A percentile compares a stretch with the other conserved stretches of the same genome.
Conservation (phyloP, 2,329 filamentous ascomycete species). For the Sclerotinia glacialis region DNA sequence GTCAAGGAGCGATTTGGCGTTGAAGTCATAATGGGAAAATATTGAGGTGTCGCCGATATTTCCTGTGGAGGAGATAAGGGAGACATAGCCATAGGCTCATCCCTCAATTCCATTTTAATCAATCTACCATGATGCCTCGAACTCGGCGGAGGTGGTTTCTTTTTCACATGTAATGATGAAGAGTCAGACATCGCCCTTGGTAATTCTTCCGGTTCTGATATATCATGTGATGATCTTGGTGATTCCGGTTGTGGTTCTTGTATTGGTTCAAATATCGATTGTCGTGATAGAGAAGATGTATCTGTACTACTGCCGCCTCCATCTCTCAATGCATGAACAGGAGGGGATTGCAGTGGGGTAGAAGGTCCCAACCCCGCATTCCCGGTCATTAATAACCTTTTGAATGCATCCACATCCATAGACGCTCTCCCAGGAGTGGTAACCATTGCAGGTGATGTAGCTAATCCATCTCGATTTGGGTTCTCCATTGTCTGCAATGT, state of each 20-base stretch:
- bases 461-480: conserved; percentile 29
- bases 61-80: conserved; percentile 33
- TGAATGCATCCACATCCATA: conserved; percentile 76
- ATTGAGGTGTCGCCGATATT: conserved; percentile 29
- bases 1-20: conserved; percentile 40
- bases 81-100: conserved; percentile 42
- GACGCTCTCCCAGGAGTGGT: conserved; percentile 43
- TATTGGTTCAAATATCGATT: conserved; percentile 55
- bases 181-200: conserved; percentile 38
- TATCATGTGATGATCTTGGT: conserved; percentile 58
- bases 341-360: conserved; percentile 35
- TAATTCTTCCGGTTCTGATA: conserved; percentile 54
- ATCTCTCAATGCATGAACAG: conserved; percentile 35
- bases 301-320: conserved; percentile 55
- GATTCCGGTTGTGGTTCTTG: conserved; percentile 46
- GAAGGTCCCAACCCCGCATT: conserved; percentile 46
- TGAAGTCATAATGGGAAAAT: conserved; percentile 28
- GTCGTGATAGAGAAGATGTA: conserved; percentile 56
- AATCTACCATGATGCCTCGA: conserved; percentile 78
- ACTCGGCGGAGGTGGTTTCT: conserved; percentile 69
- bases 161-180: conserved; percentile 48
- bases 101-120: conserved; percentile 53
- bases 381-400: conserved; percentile 72
- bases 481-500: conserved; percentile 52
- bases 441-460: conserved; percentile 24